Conservation (phyloP, 768 basidiomycete species). For the Lactarius sp. region DNA sequence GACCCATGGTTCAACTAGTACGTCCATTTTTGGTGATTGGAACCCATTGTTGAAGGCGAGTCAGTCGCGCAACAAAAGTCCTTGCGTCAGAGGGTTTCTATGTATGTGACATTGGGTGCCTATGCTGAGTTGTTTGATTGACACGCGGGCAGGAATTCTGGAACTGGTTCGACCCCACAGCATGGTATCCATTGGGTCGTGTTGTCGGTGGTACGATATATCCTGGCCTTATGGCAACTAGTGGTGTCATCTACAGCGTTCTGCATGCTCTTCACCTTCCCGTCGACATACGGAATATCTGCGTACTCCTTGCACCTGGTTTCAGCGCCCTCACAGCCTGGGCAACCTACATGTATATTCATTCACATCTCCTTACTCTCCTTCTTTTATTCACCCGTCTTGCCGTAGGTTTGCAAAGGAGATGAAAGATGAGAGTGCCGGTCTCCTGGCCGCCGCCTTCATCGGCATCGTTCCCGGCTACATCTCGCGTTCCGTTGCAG, state of each 20-base stretch:
- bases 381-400: not conserved
- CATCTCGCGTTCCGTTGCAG: constrained; percentile 97
- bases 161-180: constrained; percentile 99
- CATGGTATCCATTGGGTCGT: constrained; percentile 98
- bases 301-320: constrained; percentile 93
- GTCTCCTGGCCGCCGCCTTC: constrained; percentile 95
- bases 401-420: constrained; percentile 84
- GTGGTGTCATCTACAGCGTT: constrained; percentile 92
- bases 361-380: not conserved
- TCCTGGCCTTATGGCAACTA: constrained; percentile 97
- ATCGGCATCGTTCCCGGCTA: constrained; percentile 98
- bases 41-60: constrained; percentile 3
- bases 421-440: constrained; percentile 92
- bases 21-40: constrained; percentile 33
- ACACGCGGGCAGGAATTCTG: constrained; percentile 75
- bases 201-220: constrained; percentile 98
- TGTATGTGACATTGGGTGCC: constrained; percentile 44
- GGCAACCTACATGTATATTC: constrained; percentile 82
- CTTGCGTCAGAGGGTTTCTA: constrained; percentile 93
- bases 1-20: constrained; percentile 99
- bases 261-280: constrained; percentile 87
- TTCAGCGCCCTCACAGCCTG: constrained; percentile 96
- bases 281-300: constrained; percentile 95
- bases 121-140: not conserved
- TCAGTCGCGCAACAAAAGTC: constrained; percentile 87